A percentile compares a stretch with the other conserved stretches of the same genome.
Evolutionary conservation across 1,284 basidiomycete genomes (phyloP).

Genomic region (Cryptococcus amylolentus): DNA sequence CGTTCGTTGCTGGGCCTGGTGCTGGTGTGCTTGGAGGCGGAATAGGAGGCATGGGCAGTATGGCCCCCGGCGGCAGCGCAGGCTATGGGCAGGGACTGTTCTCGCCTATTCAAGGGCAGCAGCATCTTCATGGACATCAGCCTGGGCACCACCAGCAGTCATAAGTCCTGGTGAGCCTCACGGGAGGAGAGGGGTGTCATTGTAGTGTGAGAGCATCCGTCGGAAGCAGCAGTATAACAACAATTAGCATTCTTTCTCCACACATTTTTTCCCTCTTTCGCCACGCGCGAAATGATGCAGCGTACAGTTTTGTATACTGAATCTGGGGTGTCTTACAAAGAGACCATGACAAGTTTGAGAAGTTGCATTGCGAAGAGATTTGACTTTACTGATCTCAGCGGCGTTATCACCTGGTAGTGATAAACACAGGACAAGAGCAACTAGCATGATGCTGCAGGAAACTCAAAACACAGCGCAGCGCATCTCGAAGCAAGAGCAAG

Average conservation of each 20-base stretch:
- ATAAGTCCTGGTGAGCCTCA: background rate
- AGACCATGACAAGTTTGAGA: too few relatives aligned
- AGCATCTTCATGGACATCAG: conserved; percentile 12
- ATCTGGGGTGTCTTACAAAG: background rate
- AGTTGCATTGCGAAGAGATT: too few relatives aligned
- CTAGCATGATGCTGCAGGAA: too few relatives aligned
- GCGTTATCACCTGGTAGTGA: too few relatives aligned
- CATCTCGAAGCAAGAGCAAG: too few relatives aligned
- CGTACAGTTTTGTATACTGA: background rate
- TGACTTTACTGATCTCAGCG: too few relatives aligned
- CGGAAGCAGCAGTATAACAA: too few relatives aligned
- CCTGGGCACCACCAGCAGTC: conserved; percentile 5
- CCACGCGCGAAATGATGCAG: background rate
- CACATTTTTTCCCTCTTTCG: background rate
- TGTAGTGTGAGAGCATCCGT: background rate
- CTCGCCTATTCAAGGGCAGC: conserved; percentile 13
- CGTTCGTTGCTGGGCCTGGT: background rate
- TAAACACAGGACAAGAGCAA: too few relatives aligned
- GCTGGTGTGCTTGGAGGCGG: background rate
- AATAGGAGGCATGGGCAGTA: conserved; percentile 2
- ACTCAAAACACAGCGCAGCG: too few relatives aligned
- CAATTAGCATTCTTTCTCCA: too few relatives aligned
- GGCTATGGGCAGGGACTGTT: conserved; percentile 15
- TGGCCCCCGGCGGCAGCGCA: background rate
- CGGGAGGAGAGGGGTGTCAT: background rate